These are phyloP conservation scores for Neurospora sp. DNA, from an alignment of 495 filamentous ascomycete genomes.

Conservation along the genomic window DNA sequence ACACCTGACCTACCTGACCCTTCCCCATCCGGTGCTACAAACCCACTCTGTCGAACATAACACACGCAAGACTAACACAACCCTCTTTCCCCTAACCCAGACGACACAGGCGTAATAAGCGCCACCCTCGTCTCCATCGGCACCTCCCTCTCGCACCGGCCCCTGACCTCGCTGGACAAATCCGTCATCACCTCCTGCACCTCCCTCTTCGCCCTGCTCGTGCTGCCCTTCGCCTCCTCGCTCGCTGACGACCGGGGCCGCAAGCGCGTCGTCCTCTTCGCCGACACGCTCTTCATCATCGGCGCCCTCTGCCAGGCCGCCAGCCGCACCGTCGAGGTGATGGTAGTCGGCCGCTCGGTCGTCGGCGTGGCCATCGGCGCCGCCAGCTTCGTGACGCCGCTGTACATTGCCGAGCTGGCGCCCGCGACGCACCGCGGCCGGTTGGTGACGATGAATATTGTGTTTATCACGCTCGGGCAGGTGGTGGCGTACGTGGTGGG, in stretches of 20 bases:
- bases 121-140: slow-evolving; percentile 74
- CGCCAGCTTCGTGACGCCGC: slow-evolving; percentile 70
- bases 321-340: slow-evolving; percentile 49
- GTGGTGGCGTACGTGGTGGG: slow-evolving; percentile 75
- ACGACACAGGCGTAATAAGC: slow-evolving; percentile 82
- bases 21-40: not conserved
- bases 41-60: not conserved
- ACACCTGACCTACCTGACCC: not conserved
- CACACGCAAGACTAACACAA: slow-evolving; percentile 9
- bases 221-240: slow-evolving; percentile 64
- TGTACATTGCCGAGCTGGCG: slow-evolving; percentile 80
- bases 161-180: slow-evolving; percentile 67
- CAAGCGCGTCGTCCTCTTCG: slow-evolving; percentile 63
- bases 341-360: slow-evolving; percentile 70
- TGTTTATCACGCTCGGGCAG: slow-evolving; percentile 81
- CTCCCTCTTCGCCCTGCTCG: slow-evolving; percentile 65
- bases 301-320: slow-evolving; percentile 65
- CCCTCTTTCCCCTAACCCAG: slow-evolving; percentile 29
- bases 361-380: slow-evolving; percentile 77
- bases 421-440: slow-evolving; percentile 64
- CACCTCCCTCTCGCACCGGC: slow-evolving; percentile 56
- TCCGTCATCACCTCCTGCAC: slow-evolving; percentile 76
- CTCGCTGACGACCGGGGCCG: slow-evolving; percentile 68
- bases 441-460: slow-evolving; percentile 62
- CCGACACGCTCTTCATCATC: slow-evolving; percentile 66